A percentile compares a stretch with the other conserved stretches of the same genome.
phyloP scores from a whole-genome alignment of 805 yeast species.

The Cyberlindnera suaveolens region DNA sequence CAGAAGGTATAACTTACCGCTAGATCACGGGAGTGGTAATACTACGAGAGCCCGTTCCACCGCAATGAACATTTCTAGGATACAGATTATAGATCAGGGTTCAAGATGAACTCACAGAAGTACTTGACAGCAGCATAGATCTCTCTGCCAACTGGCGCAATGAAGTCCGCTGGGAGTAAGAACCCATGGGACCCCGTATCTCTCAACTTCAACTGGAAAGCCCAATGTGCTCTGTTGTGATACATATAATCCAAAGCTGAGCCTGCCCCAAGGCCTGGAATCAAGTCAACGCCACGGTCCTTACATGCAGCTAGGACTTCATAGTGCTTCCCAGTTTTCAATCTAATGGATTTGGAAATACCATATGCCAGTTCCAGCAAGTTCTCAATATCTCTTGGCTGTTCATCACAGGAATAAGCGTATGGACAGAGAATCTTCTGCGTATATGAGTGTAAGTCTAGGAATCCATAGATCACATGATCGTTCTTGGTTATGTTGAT shows the following conservation, averaged over 20 bases:
- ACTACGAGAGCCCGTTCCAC: too few relatives aligned
- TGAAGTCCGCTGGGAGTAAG: slow-evolving; percentile 62
- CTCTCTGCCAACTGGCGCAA: slow-evolving; percentile 74
- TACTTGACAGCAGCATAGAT: slow-evolving; percentile 61
- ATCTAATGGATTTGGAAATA: slow-evolving; percentile 63
- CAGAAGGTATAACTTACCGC: too few relatives aligned
- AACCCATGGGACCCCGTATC: slow-evolving; percentile 84
- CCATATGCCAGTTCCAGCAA: slow-evolving; percentile 79
- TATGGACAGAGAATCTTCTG: slow-evolving; percentile 81
- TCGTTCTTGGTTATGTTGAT: slow-evolving; percentile 36
- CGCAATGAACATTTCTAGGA: too few relatives aligned
- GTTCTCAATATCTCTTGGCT: slow-evolving; percentile 78
- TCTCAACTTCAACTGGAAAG: slow-evolving; percentile 74
- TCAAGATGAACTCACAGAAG: slow-evolving; percentile 46
- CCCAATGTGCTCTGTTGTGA: slow-evolving; percentile 76
- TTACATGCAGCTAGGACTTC: slow-evolving; percentile 72
- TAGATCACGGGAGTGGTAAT: too few relatives aligned
- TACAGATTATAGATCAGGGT: slow-evolving; percentile 29
- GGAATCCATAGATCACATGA: slow-evolving; percentile 65
- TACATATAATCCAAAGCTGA: slow-evolving; percentile 80
- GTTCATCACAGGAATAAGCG: slow-evolving; percentile 67
- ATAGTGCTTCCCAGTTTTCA: slow-evolving; percentile 57
- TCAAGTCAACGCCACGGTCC: slow-evolving; percentile 67
- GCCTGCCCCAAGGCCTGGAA: slow-evolving; percentile 75
- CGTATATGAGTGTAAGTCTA: slow-evolving; percentile 82